Base-by-base conservation (phyloP, 257 asterid genomes). In the Dorcoceras hygrometricum region DNA sequence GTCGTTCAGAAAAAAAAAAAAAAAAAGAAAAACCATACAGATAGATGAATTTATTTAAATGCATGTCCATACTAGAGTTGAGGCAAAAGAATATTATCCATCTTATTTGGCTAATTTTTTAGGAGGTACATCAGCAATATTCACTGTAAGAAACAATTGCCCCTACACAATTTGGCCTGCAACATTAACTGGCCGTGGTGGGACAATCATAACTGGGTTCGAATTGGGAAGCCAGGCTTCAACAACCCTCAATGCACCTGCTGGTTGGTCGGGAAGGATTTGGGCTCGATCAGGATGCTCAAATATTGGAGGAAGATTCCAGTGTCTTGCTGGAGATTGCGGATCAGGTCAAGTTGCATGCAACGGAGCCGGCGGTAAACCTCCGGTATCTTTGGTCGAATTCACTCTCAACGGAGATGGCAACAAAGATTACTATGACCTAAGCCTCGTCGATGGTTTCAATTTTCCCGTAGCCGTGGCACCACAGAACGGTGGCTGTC, bases 361-460 rank as follows among this genome's bases (percentile, higher is more conserved):
- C 75, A 74, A 70, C 4, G 87, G 83, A 2, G 71, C 73, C 0
- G 86, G 82, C 3, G 84, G n/a, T 4, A 22, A 2, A 1, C 82
- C 88, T 3, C 91, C 88, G 1, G 79, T 67, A 1, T 48, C 86
- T 4, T 73, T 85, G 0, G 78, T 66, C 8, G 85, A 85, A 16
- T 73, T 75, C 36, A 83, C 89, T 1, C 54, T 80, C 14, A 79
- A 28, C 2, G 78, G 80, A 7, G 57, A 57, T 6, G 46, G 22
- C 1, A 63, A 31, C 7, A 60, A 39, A 3, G 89, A 83, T 34
- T 86, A 76, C 58, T 86, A 73, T 29, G 87, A 84, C 5, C 34
- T 86, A 5, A 83, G 86, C 28, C 74, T 77, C 1, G 87, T 81
- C 2, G 88, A 86, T 25, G 90, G 88, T 0, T 86, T 82, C 73